Base-by-base conservation (phyloP, 495 filamentous ascomycete genomes). In the Podospora appendiculata region DNA sequence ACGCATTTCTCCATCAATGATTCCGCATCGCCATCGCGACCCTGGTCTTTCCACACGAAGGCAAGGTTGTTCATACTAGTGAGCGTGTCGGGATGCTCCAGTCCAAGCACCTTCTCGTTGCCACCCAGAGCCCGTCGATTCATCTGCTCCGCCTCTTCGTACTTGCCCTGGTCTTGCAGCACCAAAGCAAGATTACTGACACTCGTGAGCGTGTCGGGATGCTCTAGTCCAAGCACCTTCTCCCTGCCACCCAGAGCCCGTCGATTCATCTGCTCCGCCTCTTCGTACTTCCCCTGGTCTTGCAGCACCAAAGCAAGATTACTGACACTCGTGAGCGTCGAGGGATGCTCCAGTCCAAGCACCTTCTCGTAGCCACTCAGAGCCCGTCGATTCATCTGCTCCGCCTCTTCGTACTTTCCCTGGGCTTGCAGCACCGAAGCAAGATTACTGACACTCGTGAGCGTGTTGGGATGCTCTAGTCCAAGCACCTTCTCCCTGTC, bases 21-120 rank as follows among this genome's bases (percentile, higher is more conserved):
- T 17, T 16, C 10, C n/a, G 41, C 41, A 44, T 44, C 41, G 36
- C 9, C 36, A 38, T 38, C 49, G 44, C 47, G 18, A 4, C 8
- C 44, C 65, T 38, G 36, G 13, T 13, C 13, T 7, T 38, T 38
- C 36, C 36, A 38, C 10, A 13, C 13, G 36, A 19, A 16, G 16
- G 65, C 66, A 0, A 76, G 62, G 47, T 71, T 71, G 25, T 16
- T 40, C 60, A 76, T 73, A 19, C 48, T 62, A 0, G 45, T 61
- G 41, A 75, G 51, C n/a, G 67, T 75, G 65, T 62, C 10, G n/a
- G 47, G 47, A 66, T 75, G 36, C 9, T 38, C 36, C 13, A 38
- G 10, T 13, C 36, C 36, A 38, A 38, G 36, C 36, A 11, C 13
- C 36, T 10, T 38, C 13, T 38, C 13, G 2, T 38, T 10, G 13